Evolutionary conservation across 192 early-diverging fungal genomes (phyloP), one percentile per base, ranked within the genome.

Genomic region (Jimgerdemannia flammicorona): DNA sequence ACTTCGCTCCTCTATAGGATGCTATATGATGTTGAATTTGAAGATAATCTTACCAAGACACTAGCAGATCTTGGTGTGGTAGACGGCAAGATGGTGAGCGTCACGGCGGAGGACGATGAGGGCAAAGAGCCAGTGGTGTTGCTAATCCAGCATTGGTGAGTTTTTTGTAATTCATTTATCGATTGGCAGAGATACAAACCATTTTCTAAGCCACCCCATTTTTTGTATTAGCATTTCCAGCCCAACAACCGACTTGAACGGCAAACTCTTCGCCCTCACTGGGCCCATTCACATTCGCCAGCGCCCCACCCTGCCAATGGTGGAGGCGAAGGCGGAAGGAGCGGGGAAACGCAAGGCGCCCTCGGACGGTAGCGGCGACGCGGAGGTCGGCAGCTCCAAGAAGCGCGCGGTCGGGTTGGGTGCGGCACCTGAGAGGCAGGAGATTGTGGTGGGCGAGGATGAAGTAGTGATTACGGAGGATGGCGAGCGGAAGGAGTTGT

Each of bases 1-100:
- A 18, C 4, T 44, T 54, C 64, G 7, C 72, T 63, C 39, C 3
- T 10, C 49, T 10, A 59, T 77, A 93, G 91, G 73, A 84, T 96
- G 19, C 76, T 98, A 66, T 96, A 96, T 74, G 96, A 99, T 78
- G 82, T 90, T 9, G 97, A 99, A 42, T 95, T 92, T 74, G 93
- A 96, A 41, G 96, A 98, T 69, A 95, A 95, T 73, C 73, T 86
- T 10, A 79, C 76, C 4, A 79, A 78, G 65, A 76, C 90, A 0
- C 81, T 97, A 66, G 80, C 84, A 19, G 84, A 85, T 3, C 78
- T 98, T 29, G 83, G 84, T 3, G 69, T 98, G 7, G 78, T 73
- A 44, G 81, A 92, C 73, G 89, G 89, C 39, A 82, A 80, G 64
- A 80, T 87, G 18, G 43, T 96, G 49, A 81, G 86, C 41, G 81